Percentiles rank a stretch among this genome's conserved stretches.
Evolutionary conservation across 1,284 basidiomycete species (phyloP).

Genomic region (Coniferiporia sulphurascens): DNA sequence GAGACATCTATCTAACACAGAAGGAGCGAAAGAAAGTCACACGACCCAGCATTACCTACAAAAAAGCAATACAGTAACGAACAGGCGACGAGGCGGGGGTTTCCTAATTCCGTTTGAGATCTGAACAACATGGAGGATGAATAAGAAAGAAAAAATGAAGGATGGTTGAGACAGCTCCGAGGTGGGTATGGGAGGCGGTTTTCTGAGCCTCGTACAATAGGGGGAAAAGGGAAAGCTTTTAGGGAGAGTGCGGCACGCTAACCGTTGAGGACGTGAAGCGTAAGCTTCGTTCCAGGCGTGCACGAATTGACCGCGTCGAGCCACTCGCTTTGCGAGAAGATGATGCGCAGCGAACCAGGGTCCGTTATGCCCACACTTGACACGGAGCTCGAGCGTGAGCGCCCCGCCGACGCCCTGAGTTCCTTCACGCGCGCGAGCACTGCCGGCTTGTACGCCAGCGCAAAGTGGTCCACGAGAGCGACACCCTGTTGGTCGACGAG

Average conservation of each 20-base stretch:
- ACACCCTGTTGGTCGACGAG: conserved; percentile 55
- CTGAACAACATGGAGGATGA: not conserved
- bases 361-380: conserved; percentile 27
- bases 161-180: not conserved
- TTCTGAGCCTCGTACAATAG: not conserved
- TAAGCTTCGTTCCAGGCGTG: conserved; percentile 24
- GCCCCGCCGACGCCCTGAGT: conserved; percentile 20
- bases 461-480: conserved; percentile 47
- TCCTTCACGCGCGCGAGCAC: conserved; percentile 4
- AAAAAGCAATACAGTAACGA: not conserved
- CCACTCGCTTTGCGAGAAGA: conserved; percentile 33
- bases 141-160: not conserved
- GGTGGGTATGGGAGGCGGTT: not conserved
- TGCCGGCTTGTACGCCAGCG: conserved; percentile 39
- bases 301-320: conserved; percentile 28
- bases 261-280: conserved; percentile 31
- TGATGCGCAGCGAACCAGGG: not conserved
- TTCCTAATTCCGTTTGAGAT: not conserved
- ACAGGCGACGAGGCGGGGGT: not conserved
- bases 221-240: not conserved
- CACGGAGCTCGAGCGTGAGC: conserved; percentile 33
- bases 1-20: too few relatives aligned
- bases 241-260: not conserved
- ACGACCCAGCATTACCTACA: too few relatives aligned
- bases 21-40: too few relatives aligned